These are phyloP conservation scores for Agrocybe pediades DNA, from an alignment of 768 basidiomycete genomes.

Conservation along the genomic window DNA sequence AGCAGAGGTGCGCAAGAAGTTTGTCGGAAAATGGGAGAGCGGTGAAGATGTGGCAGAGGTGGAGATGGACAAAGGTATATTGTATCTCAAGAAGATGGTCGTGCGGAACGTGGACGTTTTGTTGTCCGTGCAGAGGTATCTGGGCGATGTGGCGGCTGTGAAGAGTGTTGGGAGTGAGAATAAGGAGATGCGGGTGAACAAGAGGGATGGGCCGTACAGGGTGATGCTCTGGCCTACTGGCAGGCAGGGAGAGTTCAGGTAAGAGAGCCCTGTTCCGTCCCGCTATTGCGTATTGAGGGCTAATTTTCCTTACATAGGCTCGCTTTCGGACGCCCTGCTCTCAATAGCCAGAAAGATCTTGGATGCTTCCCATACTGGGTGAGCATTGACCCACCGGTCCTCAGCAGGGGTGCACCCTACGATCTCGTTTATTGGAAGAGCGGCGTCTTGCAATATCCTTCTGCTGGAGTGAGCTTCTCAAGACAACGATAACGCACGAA, in stretches of 20 bases:
- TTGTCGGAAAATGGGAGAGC: conserved; percentile 36
- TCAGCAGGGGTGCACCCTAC: conserved; percentile 31
- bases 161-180: too few species aligned
- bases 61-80: conserved; percentile 30
- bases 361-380: conserved; percentile 39
- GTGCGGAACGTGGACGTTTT: conserved; percentile 38
- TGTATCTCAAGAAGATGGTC: conserved; percentile 30
- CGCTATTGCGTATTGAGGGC: not conserved
- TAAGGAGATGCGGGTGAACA: not conserved
- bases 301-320: conserved; percentile 19
- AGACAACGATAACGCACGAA: conserved; percentile 10
- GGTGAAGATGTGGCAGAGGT: conserved; percentile 29
- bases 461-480: conserved; percentile 29
- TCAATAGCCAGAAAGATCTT: conserved; percentile 26
- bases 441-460: conserved; percentile 35
- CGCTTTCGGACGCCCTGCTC: conserved; percentile 27
- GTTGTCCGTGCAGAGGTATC: conserved; percentile 11
- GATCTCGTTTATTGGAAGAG: conserved; percentile 38
- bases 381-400: conserved; percentile 26
- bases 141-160: not conserved
- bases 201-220: conserved; percentile 8
- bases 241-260: conserved; percentile 40
- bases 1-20: conserved; percentile 22
- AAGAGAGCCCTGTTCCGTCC: not conserved
- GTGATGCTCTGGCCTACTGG: conserved; percentile 40